A percentile compares a stretch with the other conserved stretches of the same genome.
phyloP scores from a whole-genome alignment of 495 filamentous ascomycete species.

The Penicillium canescens region DNA sequence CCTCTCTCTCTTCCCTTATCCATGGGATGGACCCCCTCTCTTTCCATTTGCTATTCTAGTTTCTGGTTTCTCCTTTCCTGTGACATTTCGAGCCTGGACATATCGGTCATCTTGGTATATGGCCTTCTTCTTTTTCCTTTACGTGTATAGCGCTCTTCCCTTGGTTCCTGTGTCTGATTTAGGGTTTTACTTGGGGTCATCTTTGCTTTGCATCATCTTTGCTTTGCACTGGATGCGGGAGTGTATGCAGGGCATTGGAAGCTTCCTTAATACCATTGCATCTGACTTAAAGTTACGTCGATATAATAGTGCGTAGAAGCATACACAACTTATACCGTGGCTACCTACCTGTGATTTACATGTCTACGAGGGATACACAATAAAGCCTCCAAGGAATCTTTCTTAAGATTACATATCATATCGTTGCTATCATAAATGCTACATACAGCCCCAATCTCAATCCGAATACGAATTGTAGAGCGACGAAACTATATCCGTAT shows the following conservation, averaged over 20 bases:
- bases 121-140: slow-evolving; percentile 3
- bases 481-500: neutral
- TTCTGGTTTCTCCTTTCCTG: neutral
- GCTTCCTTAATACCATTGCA: slow-evolving; percentile 23
- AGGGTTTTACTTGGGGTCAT: slow-evolving; percentile 5
- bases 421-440: slow-evolving; percentile 5
- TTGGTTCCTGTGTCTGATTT: neutral
- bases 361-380: too few relatives aligned
- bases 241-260: slow-evolving; percentile 14
- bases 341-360: too few relatives aligned
- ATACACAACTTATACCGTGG: too few relatives aligned
- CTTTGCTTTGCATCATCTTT: neutral
- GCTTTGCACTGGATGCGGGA: slow-evolving; percentile 9
- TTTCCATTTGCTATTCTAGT: neutral
- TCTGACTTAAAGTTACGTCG: neutral
- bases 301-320: too few relatives aligned
- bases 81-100: slow-evolving; percentile 25
- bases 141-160: slow-evolving; percentile 5
- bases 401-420: neutral
- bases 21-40: slow-evolving; percentile 3
- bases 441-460: neutral
- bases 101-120: slow-evolving; percentile 20
- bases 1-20: neutral
- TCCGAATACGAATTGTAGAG: neutral
- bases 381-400: too few relatives aligned